Conservation (phyloP, 441 rosid species). For the Populus hybrid region DNA sequence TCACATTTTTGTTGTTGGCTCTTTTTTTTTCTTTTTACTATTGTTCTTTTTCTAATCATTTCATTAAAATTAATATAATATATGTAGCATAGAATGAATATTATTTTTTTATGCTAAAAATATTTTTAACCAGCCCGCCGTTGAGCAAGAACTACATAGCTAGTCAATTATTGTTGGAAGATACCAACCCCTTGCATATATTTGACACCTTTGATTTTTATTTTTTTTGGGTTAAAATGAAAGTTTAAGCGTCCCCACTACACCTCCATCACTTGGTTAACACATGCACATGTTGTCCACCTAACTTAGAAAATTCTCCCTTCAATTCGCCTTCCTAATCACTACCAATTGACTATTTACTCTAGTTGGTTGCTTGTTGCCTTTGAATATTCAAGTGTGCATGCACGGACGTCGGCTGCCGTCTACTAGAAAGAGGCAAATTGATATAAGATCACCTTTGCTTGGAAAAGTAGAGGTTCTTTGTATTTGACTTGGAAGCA, state of each 20-base stretch:
- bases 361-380: not conserved
- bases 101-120: too few relatives aligned
- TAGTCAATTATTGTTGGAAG: too few relatives aligned
- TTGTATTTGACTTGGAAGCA: constrained; percentile 18
- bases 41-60: too few relatives aligned
- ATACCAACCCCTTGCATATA: not conserved
- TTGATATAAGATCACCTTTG: constrained; percentile 12
- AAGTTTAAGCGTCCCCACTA: not conserved
- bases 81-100: too few relatives aligned
- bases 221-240: not conserved
- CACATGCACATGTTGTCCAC: not conserved
- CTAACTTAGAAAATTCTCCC: not conserved
- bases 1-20: too few relatives aligned
- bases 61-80: too few relatives aligned
- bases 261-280: not conserved
- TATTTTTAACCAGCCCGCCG: too few relatives aligned
- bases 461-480: not conserved
- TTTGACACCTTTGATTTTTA: not conserved
- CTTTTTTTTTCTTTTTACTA: too few relatives aligned
- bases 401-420: constrained; percentile 10
- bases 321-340: not conserved
- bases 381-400: not conserved
- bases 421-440: constrained; percentile 6
- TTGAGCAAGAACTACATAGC: too few relatives aligned
- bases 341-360: not conserved